Evolutionary conservation across 805 yeast species (phyloP).

Genomic region (Tetrapisispora iriomotensis): DNA sequence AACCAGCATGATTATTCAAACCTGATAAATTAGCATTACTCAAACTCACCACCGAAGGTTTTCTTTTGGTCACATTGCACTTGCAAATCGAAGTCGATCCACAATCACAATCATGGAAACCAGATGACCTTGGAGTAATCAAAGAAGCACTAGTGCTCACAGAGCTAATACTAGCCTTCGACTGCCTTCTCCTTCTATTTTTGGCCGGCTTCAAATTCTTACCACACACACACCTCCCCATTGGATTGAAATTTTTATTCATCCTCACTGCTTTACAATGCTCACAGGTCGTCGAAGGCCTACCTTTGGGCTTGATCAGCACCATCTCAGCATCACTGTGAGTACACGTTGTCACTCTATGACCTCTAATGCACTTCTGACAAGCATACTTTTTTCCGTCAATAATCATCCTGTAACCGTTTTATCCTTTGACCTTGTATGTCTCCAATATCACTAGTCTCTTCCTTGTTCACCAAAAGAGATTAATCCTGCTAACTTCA

Average conservation of each 20-base stretch:
- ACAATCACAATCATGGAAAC: background rate
- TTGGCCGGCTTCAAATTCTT: conserved; percentile 1
- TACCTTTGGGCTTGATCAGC: conserved; percentile 92
- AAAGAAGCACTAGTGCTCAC: background rate
- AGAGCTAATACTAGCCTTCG: background rate
- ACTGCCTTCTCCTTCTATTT: background rate
- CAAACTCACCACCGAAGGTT: background rate
- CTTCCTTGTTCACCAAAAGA: too few species aligned
- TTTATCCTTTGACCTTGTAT: too few species aligned
- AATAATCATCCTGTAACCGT: conserved; percentile 85
- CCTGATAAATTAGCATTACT: background rate
- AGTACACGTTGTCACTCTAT: conserved; percentile 86
- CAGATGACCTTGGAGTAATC: background rate
- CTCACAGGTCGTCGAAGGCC: conserved; percentile 87
- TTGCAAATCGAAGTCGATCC: background rate
- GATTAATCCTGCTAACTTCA: too few species aligned
- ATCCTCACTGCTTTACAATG: conserved; percentile 75
- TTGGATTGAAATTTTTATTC: conserved; percentile 46
- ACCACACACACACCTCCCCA: conserved; percentile 11
- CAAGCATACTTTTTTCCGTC: conserved; percentile 95
- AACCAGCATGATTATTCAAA: too few species aligned
- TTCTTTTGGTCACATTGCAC: conserved; percentile 1
- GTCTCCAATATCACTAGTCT: too few species aligned
- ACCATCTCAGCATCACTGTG: conserved; percentile 86
- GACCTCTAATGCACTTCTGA: conserved; percentile 92